Conservation (phyloP, 1,284 basidiomycete species). For the Cryptococcus sp. region DNA sequence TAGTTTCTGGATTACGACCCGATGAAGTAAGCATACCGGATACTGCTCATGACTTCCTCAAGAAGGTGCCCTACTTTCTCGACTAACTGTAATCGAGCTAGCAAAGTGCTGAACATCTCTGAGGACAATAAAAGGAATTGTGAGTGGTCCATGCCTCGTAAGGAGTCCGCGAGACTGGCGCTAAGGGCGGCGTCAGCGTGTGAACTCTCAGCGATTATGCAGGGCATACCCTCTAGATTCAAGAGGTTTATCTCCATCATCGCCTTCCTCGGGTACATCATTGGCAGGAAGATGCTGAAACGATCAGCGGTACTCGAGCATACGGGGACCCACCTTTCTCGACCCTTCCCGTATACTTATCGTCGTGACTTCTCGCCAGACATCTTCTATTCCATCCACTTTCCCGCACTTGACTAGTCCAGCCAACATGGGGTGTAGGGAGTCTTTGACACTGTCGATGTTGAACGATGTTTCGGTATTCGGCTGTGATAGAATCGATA, state of each 20-base stretch:
- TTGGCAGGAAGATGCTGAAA: constrained; percentile 30
- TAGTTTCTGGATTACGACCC: too few relatives aligned
- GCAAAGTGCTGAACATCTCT: constrained; percentile 61
- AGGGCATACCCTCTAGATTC: constrained; percentile 44
- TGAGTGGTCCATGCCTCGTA: constrained; percentile 64
- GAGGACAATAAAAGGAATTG: constrained; percentile 65
- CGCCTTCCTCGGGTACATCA: constrained; percentile 52
- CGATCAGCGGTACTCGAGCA: constrained; percentile 3
- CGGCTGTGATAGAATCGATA: constrained; percentile 57
- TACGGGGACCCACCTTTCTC: constrained; percentile 34
- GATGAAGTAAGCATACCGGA: too few relatives aligned
- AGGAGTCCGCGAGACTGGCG: constrained; percentile 54
- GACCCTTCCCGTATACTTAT: constrained; percentile 62
- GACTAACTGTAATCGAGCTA: constrained; percentile 67
- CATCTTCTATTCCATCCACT: constrained; percentile 61
- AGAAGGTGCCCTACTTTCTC: constrained; percentile 63
- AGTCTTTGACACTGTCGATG: constrained; percentile 30
- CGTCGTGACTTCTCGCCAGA: constrained; percentile 74
- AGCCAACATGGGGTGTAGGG: constrained; percentile 60
- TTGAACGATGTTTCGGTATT: constrained; percentile 22
- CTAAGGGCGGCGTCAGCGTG: constrained; percentile 25
- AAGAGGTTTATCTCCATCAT: constrained; percentile 42
- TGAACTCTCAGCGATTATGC: background rate
- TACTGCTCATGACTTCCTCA: constrained; percentile 55
- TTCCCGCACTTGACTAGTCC: constrained; percentile 72